phyloP scores from a whole-genome alignment of 768 basidiomycete genomes.

The Collybiopsis confluens region DNA sequence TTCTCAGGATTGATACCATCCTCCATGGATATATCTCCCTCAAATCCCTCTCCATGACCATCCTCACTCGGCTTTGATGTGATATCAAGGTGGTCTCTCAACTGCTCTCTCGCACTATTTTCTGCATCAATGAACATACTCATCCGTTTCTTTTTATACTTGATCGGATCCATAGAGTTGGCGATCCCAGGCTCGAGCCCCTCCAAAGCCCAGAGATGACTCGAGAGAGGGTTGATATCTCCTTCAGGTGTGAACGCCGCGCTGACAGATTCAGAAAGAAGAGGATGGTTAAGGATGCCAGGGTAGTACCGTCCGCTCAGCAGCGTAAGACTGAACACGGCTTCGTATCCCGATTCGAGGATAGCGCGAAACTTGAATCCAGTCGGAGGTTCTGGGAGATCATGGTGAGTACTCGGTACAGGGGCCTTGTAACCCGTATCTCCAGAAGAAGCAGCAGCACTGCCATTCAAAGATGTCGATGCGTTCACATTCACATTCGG shows the following conservation, averaged over 20 bases:
- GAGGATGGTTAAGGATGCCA: slow-evolving; percentile 59
- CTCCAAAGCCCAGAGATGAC: slow-evolving; percentile 68
- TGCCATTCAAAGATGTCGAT: too few relatives aligned
- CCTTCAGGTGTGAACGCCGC: slow-evolving; percentile 32
- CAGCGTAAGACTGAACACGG: slow-evolving; percentile 62
- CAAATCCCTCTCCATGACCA: neutral
- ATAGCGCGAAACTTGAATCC: slow-evolving; percentile 72
- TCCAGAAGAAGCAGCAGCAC: slow-evolving; percentile 11
- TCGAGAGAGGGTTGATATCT: slow-evolving; percentile 33
- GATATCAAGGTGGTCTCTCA: slow-evolving; percentile 36
- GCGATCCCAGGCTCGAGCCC: slow-evolving; percentile 63
- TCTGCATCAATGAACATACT: slow-evolving; percentile 65
- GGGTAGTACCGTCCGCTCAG: slow-evolving; percentile 84
- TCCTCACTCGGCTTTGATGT: slow-evolving; percentile 22
- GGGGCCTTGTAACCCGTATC: slow-evolving; percentile 11
- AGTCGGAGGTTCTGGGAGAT: slow-evolving; percentile 59
- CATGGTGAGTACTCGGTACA: slow-evolving; percentile 19
- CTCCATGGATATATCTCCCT: neutral
- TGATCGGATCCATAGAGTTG: slow-evolving; percentile 67
- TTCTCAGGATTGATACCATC: neutral
- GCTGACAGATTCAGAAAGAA: slow-evolving; percentile 39
- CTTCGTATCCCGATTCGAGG: slow-evolving; percentile 55
- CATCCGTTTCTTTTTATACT: slow-evolving; percentile 47
- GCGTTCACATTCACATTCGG: too few relatives aligned
- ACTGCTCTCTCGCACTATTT: slow-evolving; percentile 35